Evolutionary conservation across 208 protist genomes (phyloP).

Genomic region (Balamuthia mandrillaris): DNA sequence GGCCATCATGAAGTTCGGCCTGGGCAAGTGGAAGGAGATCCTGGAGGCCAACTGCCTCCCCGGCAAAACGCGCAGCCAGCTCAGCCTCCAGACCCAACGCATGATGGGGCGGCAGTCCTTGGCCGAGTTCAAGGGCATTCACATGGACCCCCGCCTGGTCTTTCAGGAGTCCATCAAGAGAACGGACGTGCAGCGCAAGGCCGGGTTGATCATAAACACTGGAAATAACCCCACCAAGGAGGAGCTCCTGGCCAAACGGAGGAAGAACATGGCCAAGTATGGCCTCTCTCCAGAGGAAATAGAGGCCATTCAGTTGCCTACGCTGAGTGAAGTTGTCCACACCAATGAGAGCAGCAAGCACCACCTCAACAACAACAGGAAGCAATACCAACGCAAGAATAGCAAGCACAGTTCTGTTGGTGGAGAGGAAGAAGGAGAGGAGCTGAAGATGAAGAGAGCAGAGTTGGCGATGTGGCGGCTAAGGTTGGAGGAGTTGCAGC

Average conservation of each 20-base stretch:
- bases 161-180: neutral
- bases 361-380: neutral
- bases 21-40: constrained; percentile 43
- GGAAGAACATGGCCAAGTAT: neutral
- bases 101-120: constrained; percentile 49
- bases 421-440: neutral
- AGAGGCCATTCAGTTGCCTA: neutral
- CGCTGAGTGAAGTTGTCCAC: neutral
- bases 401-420: neutral
- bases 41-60: constrained; percentile 4
- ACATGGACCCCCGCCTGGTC: neutral
- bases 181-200: constrained; percentile 3
- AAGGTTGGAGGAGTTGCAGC: too few species aligned
- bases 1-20: constrained; percentile 55
- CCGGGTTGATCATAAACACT: constrained; percentile 52
- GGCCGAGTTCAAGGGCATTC: constrained; percentile 31
- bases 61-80: constrained; percentile 41
- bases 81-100: constrained; percentile 49
- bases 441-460: neutral
- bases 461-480: too few species aligned
- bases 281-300: neutral
- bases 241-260: neutral
- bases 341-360: neutral
- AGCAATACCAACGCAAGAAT: neutral
- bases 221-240: constrained; percentile 6